A percentile compares a stretch with the other conserved stretches of the same genome.
Conservation (phyloP, 192 early-diverging fungal genomes). For the Phlyctochytrium arcticum region DNA sequence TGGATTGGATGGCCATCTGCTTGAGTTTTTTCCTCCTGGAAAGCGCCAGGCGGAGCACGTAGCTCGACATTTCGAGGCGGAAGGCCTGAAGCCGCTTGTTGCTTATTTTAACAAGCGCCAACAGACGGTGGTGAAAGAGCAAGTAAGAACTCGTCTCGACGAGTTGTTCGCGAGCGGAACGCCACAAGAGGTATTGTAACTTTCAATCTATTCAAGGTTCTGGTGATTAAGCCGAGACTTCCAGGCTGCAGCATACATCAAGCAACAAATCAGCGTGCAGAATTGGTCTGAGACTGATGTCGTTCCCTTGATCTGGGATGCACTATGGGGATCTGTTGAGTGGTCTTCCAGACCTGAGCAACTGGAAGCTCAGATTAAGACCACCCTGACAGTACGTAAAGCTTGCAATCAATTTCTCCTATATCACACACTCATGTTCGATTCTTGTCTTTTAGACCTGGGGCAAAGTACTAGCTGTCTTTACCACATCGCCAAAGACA, state of each 20-base stretch:
- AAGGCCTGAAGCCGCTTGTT: slow-evolving; percentile 84
- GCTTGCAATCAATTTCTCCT: not conserved
- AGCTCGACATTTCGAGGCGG: slow-evolving; percentile 86
- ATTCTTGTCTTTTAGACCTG: slow-evolving; percentile 47
- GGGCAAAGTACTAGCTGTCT: slow-evolving; percentile 68
- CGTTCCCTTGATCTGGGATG: slow-evolving; percentile 76
- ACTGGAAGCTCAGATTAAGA: slow-evolving; percentile 67
- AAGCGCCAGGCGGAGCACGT: slow-evolving; percentile 87
- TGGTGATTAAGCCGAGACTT: not conserved
- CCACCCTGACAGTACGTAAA: slow-evolving; percentile 20
- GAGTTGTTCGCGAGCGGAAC: slow-evolving; percentile 59
- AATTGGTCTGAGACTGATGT: slow-evolving; percentile 75
- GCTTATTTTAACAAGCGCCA: slow-evolving; percentile 75
- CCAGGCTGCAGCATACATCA: slow-evolving; percentile 62
- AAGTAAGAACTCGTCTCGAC: slow-evolving; percentile 56
- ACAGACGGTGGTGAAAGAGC: slow-evolving; percentile 61
- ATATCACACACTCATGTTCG: not conserved
- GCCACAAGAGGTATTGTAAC: slow-evolving; percentile 28
- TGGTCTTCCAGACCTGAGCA: slow-evolving; percentile 78
- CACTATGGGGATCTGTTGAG: slow-evolving; percentile 73
- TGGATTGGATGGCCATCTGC: slow-evolving; percentile 69
- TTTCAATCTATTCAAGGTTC: slow-evolving; percentile 45
- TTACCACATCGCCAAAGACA: slow-evolving; percentile 74
- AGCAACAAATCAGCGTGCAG: slow-evolving; percentile 61
- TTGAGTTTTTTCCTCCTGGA: slow-evolving; percentile 89